Percentiles rank a stretch among this genome's conserved stretches.
These are phyloP conservation scores for Chlamydomonas incerta DNA, from an alignment of 139 green algal genomes.

Conservation along the genomic window DNA sequence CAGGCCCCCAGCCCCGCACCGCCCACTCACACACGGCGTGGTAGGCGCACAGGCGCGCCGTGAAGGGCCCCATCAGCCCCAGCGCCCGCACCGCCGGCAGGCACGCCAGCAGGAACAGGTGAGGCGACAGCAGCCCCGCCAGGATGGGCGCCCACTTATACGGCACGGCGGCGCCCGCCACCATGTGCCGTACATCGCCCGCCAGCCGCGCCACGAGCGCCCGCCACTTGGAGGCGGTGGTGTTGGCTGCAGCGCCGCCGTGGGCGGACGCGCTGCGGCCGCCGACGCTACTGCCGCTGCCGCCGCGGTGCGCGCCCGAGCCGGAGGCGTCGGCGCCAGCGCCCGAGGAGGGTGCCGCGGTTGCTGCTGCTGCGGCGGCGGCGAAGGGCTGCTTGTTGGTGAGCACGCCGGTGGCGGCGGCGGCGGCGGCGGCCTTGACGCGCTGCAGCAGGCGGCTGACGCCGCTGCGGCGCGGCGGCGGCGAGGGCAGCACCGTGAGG, in stretches of 20 bases:
- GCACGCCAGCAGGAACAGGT: slow-evolving; percentile 38
- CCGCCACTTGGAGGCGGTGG: too few relatives aligned
- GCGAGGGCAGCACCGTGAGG: slow-evolving; percentile 29
- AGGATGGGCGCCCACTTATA: slow-evolving; percentile 43
- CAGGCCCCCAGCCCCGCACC: too few relatives aligned
- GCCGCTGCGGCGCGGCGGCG: not conserved
- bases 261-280: not conserved
- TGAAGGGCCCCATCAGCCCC: slow-evolving; percentile 29
- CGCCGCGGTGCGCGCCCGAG: too few relatives aligned
- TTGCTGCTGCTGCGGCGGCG: not conserved
- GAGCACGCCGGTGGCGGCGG: not conserved
- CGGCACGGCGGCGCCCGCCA: slow-evolving; percentile 1
- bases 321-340: too few relatives aligned
- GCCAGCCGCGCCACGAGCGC: not conserved
- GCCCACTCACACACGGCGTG: slow-evolving; percentile 27
- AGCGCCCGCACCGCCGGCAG: slow-evolving; percentile 20
- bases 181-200: slow-evolving; percentile 15
- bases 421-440: not conserved
- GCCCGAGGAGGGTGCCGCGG: not conserved
- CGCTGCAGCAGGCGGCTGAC: not conserved
- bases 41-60: slow-evolving; percentile 11
- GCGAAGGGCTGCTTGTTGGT: not conserved
- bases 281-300: too few relatives aligned
- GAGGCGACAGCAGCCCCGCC: slow-evolving; percentile 23
- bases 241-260: too few relatives aligned